Conservation (phyloP, 129 eudicot genomes). For the Erigeron canadensis region DNA sequence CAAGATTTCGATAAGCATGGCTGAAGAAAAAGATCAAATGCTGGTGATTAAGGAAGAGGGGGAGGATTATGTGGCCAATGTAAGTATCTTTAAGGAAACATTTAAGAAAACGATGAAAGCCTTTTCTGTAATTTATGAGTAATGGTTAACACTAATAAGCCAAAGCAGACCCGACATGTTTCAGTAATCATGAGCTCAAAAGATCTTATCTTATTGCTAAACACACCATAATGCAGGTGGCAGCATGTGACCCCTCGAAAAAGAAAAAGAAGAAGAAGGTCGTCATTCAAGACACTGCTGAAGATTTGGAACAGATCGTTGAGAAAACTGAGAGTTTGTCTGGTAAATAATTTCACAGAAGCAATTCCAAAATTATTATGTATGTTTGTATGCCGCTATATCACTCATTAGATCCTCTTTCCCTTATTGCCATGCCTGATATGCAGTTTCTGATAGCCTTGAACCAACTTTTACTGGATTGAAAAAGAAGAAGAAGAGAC, state of each 20-base stretch:
- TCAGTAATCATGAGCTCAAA: neutral
- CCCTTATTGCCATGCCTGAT: neutral
- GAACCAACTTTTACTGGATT: slow-evolving; percentile 66
- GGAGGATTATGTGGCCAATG: slow-evolving; percentile 60
- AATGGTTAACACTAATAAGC: neutral
- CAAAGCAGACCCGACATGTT: neutral
- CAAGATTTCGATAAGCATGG: slow-evolving; percentile 45
- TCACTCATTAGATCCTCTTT: neutral
- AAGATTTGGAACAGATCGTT: slow-evolving; percentile 49
- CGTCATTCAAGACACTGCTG: slow-evolving; percentile 64
- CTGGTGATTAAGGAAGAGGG: slow-evolving; percentile 52
- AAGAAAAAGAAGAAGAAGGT: slow-evolving; percentile 95
- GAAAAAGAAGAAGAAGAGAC: slow-evolving; percentile 85
- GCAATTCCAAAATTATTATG: neutral
- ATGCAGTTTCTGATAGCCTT: slow-evolving; percentile 60
- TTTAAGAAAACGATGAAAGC: neutral
- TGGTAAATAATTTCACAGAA: slow-evolving; percentile 36
- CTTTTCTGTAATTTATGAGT: neutral
- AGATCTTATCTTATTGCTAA: neutral
- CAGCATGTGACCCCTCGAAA: slow-evolving; percentile 76
- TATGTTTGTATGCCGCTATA: neutral
- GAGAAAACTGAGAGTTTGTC: slow-evolving; percentile 64
- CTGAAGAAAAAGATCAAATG: slow-evolving; percentile 46
- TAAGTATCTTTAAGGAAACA: too few relatives aligned
- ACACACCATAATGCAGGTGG: slow-evolving; percentile 46